Percentiles rank a stretch among this genome's conserved stretches.
Evolutionary conservation across 2,329 filamentous ascomycete species (phyloP).

Genomic region (Phoma sp.): DNA sequence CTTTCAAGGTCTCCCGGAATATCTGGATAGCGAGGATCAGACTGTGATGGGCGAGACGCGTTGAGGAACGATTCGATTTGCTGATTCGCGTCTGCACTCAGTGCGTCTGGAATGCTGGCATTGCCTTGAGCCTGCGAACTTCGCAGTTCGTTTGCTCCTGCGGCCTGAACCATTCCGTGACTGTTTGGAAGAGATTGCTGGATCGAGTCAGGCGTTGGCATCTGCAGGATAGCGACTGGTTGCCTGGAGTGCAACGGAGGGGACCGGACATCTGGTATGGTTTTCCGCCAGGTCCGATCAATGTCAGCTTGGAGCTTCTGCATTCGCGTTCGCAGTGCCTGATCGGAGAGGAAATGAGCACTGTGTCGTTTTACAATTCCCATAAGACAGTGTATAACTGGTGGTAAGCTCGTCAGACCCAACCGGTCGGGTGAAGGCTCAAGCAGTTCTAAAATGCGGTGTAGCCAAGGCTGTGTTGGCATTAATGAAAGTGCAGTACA

Average conservation of each 20-base stretch:
- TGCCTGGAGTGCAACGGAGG: slow-evolving; percentile 7
- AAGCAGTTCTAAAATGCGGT: slow-evolving; percentile 30
- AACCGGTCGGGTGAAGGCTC: slow-evolving; percentile 34
- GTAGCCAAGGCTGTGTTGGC: slow-evolving; percentile 28
- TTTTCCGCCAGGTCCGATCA: slow-evolving; percentile 20
- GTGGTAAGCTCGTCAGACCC: slow-evolving; percentile 34
- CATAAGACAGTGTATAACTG: slow-evolving; percentile 36
- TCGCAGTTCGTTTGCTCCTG: background rate
- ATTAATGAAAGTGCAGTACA: slow-evolving; percentile 30
- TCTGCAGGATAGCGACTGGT: slow-evolving; percentile 15
- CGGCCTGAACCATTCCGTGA: slow-evolving; percentile 3
- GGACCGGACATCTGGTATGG: background rate
- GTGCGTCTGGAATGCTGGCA: slow-evolving; percentile 19
- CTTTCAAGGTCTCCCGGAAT: slow-evolving; percentile 55
- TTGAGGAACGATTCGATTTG: slow-evolving; percentile 10
- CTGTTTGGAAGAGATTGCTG: slow-evolving; percentile 19
- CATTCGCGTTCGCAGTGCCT: slow-evolving; percentile 24
- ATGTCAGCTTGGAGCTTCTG: slow-evolving; percentile 25
- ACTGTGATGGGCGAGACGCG: slow-evolving; percentile 1
- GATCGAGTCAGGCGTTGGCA: slow-evolving; percentile 30
- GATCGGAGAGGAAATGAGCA: slow-evolving; percentile 21
- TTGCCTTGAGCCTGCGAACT: slow-evolving; percentile 12
- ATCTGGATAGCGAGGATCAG: slow-evolving; percentile 43
- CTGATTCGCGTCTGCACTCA: slow-evolving; percentile 8
- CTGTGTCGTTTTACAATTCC: slow-evolving; percentile 26